phyloP scores from a whole-genome alignment of 768 basidiomycete genomes.

The Postia placenta region DNA sequence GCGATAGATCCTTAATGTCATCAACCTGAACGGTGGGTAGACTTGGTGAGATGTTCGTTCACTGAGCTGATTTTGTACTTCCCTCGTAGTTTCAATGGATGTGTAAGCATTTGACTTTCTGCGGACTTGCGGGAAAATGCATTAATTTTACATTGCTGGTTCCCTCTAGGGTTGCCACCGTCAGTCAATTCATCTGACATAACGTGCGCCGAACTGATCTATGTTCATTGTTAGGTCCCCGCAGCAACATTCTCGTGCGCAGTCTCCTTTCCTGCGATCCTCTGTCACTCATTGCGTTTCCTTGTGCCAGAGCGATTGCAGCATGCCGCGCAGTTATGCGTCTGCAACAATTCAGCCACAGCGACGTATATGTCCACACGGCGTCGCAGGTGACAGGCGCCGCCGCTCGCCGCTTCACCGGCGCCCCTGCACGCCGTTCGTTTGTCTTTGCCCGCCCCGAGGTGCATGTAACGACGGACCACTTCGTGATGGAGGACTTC shows the following conservation, averaged over 20 bases:
- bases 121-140: too few species aligned
- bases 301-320: constrained; percentile 39
- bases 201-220: too few species aligned
- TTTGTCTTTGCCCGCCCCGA: constrained; percentile 26
- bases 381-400: constrained; percentile 3
- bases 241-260: constrained; percentile 60
- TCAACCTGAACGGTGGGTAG: constrained; percentile 53
- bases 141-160: background rate
- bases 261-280: background rate
- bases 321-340: constrained; percentile 67
- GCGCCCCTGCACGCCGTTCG: background rate
- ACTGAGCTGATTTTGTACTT: constrained; percentile 44
- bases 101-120: too few species aligned
- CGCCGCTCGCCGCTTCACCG: constrained; percentile 8
- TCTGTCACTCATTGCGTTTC: background rate
- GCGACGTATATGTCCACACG: constrained; percentile 24
- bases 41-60: background rate
- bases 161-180: constrained; percentile 44
- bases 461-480: constrained; percentile 55
- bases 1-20: constrained; percentile 46
- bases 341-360: constrained; percentile 45
- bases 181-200: too few species aligned
- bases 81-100: constrained; percentile 39
- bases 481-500: constrained; percentile 55
- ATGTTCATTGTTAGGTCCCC: constrained; percentile 50